Evolutionary conservation across 2,329 filamentous ascomycete species (phyloP).

Genomic region (Chlorencoelia australis): DNA sequence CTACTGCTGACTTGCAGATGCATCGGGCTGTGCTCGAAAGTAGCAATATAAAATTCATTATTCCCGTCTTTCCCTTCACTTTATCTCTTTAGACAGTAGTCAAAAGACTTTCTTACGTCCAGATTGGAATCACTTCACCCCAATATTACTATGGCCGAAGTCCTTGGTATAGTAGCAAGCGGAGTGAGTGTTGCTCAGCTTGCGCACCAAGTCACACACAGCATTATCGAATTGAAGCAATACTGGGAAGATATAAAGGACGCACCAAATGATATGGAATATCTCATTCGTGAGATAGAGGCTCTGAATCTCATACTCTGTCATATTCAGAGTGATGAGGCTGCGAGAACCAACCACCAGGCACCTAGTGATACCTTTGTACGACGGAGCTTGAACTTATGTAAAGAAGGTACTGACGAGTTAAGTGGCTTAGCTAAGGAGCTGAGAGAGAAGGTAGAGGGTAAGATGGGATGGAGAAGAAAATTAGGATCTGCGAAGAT

Average conservation of each 20-base stretch:
- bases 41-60: too few relatives aligned
- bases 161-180: conserved; percentile 8
- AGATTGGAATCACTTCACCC: too few relatives aligned
- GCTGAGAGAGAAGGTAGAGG: conserved; percentile 2
- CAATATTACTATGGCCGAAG: conserved; percentile 8
- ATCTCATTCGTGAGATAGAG: conserved; percentile 8
- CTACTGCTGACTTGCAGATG: too few relatives aligned
- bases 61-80: too few relatives aligned
- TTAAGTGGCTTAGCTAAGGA: conserved; percentile 3
- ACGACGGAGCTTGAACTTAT: conserved; percentile 6
- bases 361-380: background rate
- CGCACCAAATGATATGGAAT: conserved; percentile 6
- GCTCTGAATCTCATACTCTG: conserved; percentile 5
- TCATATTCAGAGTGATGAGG: conserved; percentile 5
- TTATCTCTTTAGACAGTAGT: too few relatives aligned
- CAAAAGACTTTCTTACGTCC: too few relatives aligned
- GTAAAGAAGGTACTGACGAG: conserved; percentile 3
- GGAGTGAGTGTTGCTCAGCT: conserved; percentile 7
- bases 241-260: conserved; percentile 13
- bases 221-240: conserved; percentile 12
- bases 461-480: conserved; percentile 5
- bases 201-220: conserved; percentile 4
- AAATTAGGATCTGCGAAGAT: conserved; percentile 8
- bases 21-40: too few relatives aligned
- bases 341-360: background rate